A percentile compares a stretch with the other conserved stretches of the same genome.
Evolutionary conservation across 495 filamentous ascomycete species (phyloP).

Genomic region (Hypoxylon intermedium): DNA sequence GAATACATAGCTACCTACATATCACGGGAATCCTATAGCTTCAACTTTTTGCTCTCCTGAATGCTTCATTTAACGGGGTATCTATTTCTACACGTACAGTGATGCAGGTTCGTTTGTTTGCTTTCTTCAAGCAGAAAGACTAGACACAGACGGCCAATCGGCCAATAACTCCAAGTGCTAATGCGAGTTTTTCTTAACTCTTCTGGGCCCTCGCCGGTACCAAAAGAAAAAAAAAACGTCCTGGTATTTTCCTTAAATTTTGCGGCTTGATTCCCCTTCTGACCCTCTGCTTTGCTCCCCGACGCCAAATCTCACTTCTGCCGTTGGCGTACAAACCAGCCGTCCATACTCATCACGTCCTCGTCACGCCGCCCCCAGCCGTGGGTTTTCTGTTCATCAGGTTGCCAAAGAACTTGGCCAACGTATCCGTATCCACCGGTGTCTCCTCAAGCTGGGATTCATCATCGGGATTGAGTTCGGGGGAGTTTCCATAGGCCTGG

Average conservation of each 20-base stretch:
- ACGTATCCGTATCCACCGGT: slow-evolving; percentile 55
- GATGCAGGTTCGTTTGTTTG: slow-evolving; percentile 18
- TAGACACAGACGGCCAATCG: slow-evolving; percentile 11
- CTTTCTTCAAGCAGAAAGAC: slow-evolving; percentile 12
- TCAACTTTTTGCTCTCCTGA: slow-evolving; percentile 19
- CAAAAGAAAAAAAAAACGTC: background rate
- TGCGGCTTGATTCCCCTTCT: background rate
- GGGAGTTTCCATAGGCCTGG: slow-evolving; percentile 51
- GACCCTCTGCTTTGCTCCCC: background rate
- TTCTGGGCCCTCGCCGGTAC: slow-evolving; percentile 2
- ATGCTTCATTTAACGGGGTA: slow-evolving; percentile 45
- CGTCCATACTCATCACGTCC: slow-evolving; percentile 21
- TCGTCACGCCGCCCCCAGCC: slow-evolving; percentile 18
- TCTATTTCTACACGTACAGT: slow-evolving; percentile 42
- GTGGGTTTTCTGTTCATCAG: slow-evolving; percentile 53
- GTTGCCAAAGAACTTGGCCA: slow-evolving; percentile 58
- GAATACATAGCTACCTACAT: too few species aligned
- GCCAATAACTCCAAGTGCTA: slow-evolving; percentile 33
- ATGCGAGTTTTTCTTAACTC: slow-evolving; percentile 17
- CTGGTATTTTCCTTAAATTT: background rate
- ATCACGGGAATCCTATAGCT: too few species aligned
- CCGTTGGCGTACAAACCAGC: too few species aligned
- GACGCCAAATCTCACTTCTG: too few species aligned
- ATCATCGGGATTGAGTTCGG: slow-evolving; percentile 44
- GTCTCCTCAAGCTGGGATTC: slow-evolving; percentile 43